phyloP scores from a whole-genome alignment of 345 rosid species.

The Citrus reticulata region DNA sequence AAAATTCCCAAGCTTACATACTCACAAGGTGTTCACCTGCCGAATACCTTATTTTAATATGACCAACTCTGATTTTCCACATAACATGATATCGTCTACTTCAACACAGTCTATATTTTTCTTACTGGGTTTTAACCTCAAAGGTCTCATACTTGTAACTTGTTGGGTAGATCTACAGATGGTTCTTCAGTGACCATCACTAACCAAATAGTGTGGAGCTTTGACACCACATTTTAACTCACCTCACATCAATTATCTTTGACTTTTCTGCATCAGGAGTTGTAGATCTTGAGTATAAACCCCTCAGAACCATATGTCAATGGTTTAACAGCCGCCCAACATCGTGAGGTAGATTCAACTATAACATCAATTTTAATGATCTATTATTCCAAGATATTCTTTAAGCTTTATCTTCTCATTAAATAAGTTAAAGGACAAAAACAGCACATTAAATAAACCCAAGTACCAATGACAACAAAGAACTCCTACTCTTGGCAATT shows the following conservation, averaged over 20 bases:
- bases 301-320: background rate
- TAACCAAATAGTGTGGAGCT: background rate
- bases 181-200: background rate
- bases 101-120: background rate
- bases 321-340: background rate
- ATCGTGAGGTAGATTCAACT: background rate
- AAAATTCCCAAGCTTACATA: background rate
- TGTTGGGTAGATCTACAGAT: background rate
- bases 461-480: background rate
- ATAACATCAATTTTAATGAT: background rate
- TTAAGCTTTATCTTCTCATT: background rate
- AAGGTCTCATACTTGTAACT: background rate
- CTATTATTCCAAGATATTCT: background rate
- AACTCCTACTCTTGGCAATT: background rate
- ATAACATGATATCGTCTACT: background rate
- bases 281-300: background rate
- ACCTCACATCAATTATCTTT: background rate
- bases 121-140: background rate
- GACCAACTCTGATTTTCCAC: conserved; percentile 38
- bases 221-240: background rate
- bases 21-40: background rate
- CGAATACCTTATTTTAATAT: conserved; percentile 20
- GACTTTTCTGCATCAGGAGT: background rate
- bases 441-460: background rate
- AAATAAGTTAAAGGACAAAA: background rate